Evolutionary conservation across 345 rosid genomes (phyloP), one percentile per base, ranked within the genome.

Genomic region (Sonneratia alba): DNA sequence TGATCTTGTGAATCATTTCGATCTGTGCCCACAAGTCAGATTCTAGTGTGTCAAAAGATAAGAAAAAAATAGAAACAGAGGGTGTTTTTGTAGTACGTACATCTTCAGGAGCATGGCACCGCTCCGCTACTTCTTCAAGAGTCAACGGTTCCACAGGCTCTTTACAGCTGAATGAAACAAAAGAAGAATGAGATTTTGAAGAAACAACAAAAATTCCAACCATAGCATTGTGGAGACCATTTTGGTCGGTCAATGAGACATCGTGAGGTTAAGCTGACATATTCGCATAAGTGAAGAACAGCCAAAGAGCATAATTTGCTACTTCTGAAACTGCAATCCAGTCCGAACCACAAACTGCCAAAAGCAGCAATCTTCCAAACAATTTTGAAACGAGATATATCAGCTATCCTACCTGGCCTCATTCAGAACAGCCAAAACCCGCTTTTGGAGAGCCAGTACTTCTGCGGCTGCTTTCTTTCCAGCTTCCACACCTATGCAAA

Each of bases 381-480:
- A 27, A 27, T 27, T 27, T 27, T 27, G 32, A 27, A 27, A 27
- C 32, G 32, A 27, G 43, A 61, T 66, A n/a, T 59, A 68, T 67
- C 69, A 37, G 71, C 55, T 10, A 55, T 68, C 64, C 74, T 79
- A 95, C 99, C 91, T 95, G 76, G 99, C 97, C 80, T 95, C 97
- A 64, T 89, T 90, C 14, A 95, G 93, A 24, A 95, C 97, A 21
- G 93, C 85, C 81, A 95, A 82, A 73, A 95, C 97, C 69, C 96
- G 93, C 80, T 90, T 95, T 77, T 95, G 99, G 72, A 95, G 89
- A 73, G 97, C 94, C 67, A 95, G 82, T 70, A 95, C 97, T 80
- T 95, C 97, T 70, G 93, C 97, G 22, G 99, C 99, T 59, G 99
- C 97, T 73, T 89, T 92, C 76, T 95, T 92, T 74, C 99, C 99